Base-by-base conservation (phyloP, 2,329 filamentous ascomycete species). In the Botryotinia globosa region DNA sequence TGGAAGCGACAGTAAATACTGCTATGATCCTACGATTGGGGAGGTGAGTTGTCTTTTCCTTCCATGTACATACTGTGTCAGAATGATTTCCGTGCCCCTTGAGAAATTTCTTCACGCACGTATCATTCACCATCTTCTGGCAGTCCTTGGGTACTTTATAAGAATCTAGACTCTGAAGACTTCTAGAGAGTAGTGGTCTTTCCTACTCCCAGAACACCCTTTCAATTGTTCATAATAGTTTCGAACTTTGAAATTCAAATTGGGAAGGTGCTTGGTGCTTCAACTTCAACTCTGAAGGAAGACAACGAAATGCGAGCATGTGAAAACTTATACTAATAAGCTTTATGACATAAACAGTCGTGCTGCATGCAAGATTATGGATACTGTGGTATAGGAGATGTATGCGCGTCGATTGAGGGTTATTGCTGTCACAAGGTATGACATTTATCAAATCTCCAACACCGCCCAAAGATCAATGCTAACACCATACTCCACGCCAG, bases 21-120 rank as follows among this genome's bases (percentile, higher is more conserved):
- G 75, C 51, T 78, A 77, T 69, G 69, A 77, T 75, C 77, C 76
- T n/a, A 73, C 71, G 4, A 25, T 74, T 9, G 75, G 74, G 51
- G 75, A 78, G 48, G 75, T 76, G 65, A 16, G 63, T 63, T 59
- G 22, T 58, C 6, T 37, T 61, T 42, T 66, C 10, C 20, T n/a
- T 65, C 4, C 7, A 3, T 62, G 8, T 20, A 18, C 58, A 61
- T n/a, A 37, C 22, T 37, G 22, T 62, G 34, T 25, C 16, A 42
- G 59, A 29, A 16, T 25, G 22, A 4, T 14, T 16, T 14, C 16
- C 6, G 14, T 20, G 7, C 25, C 16, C 25, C 37, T 42, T 62
- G 18, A 5, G 7, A 18, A 29, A 56, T 32, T 9, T 16, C 22
- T 29, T 18, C 22, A 12, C 32, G 18, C 34, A 34, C 12, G 29